Evolutionary conservation across 2,329 filamentous ascomycete genomes (phyloP).

Genomic region (Phyllosticta citrichinensis): DNA sequence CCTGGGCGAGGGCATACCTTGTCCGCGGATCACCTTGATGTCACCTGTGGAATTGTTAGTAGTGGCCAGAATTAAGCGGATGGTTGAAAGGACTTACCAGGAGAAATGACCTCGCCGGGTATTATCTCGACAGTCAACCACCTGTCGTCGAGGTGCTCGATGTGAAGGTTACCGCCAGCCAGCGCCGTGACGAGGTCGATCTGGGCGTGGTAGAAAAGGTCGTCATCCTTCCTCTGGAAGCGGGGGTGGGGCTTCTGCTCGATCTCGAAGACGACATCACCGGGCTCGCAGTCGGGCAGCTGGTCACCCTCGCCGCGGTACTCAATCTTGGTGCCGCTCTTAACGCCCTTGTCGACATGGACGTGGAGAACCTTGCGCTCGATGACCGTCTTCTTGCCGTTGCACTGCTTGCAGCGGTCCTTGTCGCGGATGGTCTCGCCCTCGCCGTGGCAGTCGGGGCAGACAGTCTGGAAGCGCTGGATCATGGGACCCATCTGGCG

Average conservation of each 20-base stretch:
- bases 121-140: slow-evolving; percentile 92
- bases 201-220: slow-evolving; percentile 88
- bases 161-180: slow-evolving; percentile 78
- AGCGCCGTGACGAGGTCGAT: slow-evolving; percentile 93
- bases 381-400: slow-evolving; percentile 94
- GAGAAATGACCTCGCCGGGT: slow-evolving; percentile 88
- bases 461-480: slow-evolving; percentile 98
- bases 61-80: background rate
- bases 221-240: slow-evolving; percentile 93
- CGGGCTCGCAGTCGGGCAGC: slow-evolving; percentile 81
- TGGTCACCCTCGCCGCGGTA: slow-evolving; percentile 97
- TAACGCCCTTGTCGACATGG: slow-evolving; percentile 90
- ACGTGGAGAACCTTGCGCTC: slow-evolving; percentile 98
- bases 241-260: slow-evolving; percentile 96
- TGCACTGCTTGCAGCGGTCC: slow-evolving; percentile 94
- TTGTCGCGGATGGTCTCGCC: slow-evolving; percentile 94
- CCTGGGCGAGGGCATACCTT: slow-evolving; percentile 93
- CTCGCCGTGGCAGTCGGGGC: slow-evolving; percentile 95
- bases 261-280: slow-evolving; percentile 97
- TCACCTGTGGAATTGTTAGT: slow-evolving; percentile 46
- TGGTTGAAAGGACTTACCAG: slow-evolving; percentile 51
- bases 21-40: slow-evolving; percentile 87
- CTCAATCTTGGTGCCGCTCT: slow-evolving; percentile 89
- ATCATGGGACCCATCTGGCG: slow-evolving; percentile 99
- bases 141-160: slow-evolving; percentile 94